These are phyloP conservation scores for Naganishia liquefaciens DNA, from an alignment of 1,284 basidiomycete species.

Conservation along the genomic window DNA sequence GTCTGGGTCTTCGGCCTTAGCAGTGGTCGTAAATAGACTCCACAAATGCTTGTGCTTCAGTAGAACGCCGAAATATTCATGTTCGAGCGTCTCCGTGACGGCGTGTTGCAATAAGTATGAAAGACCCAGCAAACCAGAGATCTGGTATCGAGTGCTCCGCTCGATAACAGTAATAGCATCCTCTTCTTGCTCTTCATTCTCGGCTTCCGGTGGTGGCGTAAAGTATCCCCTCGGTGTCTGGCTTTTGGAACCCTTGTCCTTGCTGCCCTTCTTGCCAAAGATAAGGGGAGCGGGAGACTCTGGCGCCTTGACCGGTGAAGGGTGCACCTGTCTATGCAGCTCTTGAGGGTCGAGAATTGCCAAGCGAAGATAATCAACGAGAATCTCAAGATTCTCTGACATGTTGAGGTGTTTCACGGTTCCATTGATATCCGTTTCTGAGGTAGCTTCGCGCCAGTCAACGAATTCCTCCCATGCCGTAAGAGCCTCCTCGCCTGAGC, in stretches of 20 bases:
- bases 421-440: not conserved
- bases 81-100: conserved; percentile 8
- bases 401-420: conserved; percentile 35
- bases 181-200: conserved; percentile 16
- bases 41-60: conserved; percentile 20
- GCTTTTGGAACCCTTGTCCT: conserved; percentile 15
- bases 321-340: conserved; percentile 69
- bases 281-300: conserved; percentile 15
- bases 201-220: conserved; percentile 9
- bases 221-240: conserved; percentile 22
- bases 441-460: not conserved
- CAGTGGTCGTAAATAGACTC: conserved; percentile 27
- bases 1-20: conserved; percentile 30
- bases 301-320: conserved; percentile 49
- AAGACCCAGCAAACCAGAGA: conserved; percentile 31
- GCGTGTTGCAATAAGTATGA: conserved; percentile 28
- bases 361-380: conserved; percentile 51
- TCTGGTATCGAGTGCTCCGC: conserved; percentile 25
- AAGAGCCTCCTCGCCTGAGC: conserved; percentile 41
- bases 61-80: conserved; percentile 20
- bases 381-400: conserved; percentile 51
- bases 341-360: conserved; percentile 67
- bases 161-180: conserved; percentile 12
- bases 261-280: conserved; percentile 21
- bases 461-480: conserved; percentile 43